Percentiles rank a stretch among this genome's conserved stretches.
phyloP scores from a whole-genome alignment of 768 basidiomycete species.

The Dentipellis fragilis region DNA sequence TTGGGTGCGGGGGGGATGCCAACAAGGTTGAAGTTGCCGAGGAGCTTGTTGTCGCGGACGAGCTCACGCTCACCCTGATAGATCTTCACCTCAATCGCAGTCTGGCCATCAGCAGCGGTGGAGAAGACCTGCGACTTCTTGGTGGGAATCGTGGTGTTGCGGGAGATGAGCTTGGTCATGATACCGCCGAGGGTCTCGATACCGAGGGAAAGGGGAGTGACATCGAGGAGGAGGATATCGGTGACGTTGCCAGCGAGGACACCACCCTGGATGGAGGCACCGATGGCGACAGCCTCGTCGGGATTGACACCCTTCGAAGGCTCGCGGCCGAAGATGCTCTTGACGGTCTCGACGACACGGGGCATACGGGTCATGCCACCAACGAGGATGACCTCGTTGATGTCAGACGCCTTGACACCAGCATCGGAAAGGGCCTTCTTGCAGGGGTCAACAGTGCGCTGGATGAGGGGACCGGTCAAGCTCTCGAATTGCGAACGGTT shows the following conservation, averaged over 20 bases:
- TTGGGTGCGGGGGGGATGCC: slow-evolving; percentile 84
- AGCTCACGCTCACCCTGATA: slow-evolving; percentile 99
- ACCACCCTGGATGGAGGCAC: slow-evolving; percentile 96
- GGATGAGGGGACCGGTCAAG: slow-evolving; percentile 73
- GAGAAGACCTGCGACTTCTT: slow-evolving; percentile 99
- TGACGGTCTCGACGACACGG: slow-evolving; percentile 87
- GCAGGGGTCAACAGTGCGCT: slow-evolving; percentile 90
- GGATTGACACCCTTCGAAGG: slow-evolving; percentile 99
- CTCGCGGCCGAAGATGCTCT: slow-evolving; percentile 88
- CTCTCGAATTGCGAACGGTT: slow-evolving; percentile 84
- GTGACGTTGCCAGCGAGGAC: slow-evolving; percentile 95
- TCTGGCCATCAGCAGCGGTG: slow-evolving; percentile 97
- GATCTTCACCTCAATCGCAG: slow-evolving; percentile 99
- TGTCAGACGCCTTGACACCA: slow-evolving; percentile 83
- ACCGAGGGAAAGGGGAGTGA: slow-evolving; percentile 95
- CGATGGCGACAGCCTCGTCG: slow-evolving; percentile 97
- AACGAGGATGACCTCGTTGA: slow-evolving; percentile 95
- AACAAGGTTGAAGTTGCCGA: slow-evolving; percentile 99
- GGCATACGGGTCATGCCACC: slow-evolving; percentile 99
- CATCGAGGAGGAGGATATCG: slow-evolving; percentile 89
- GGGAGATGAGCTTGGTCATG: slow-evolving; percentile 97
- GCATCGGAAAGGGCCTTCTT: slow-evolving; percentile 95
- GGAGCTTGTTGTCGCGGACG: slow-evolving; percentile 95
- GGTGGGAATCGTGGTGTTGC: slow-evolving; percentile 98
- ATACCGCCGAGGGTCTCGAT: slow-evolving; percentile 98